These are phyloP conservation scores for Pseudozyma flocculosa DNA, from an alignment of 1,284 basidiomycete species.

Conservation along the genomic window DNA sequence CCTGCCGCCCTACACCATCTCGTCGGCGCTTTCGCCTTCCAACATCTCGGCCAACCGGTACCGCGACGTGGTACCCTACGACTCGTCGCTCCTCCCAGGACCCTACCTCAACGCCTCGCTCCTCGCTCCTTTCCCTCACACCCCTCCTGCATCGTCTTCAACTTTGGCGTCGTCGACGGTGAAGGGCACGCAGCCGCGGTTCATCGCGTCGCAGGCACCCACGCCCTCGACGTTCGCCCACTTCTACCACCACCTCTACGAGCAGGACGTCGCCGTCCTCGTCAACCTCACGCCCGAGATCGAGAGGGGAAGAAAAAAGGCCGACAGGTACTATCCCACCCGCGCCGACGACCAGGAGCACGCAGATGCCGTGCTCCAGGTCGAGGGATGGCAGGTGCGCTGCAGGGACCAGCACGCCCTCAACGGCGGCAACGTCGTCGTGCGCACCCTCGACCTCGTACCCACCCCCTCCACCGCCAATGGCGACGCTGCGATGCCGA, in stretches of 20 bases:
- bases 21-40: too few relatives aligned
- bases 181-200: too few relatives aligned
- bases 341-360: background rate
- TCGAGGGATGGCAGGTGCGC: conserved; percentile 13
- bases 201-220: conserved; percentile 94
- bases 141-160: conserved; percentile 2
- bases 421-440: conserved; percentile 13
- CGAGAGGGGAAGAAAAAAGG: conserved; percentile 42
- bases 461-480: conserved; percentile 7
- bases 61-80: conserved; percentile 31
- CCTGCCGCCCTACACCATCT: too few relatives aligned
- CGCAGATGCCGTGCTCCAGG: conserved; percentile 5
- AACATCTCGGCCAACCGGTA: conserved; percentile 20
- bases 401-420: background rate
- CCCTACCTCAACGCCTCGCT: conserved; percentile 46
- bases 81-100: conserved; percentile 38
- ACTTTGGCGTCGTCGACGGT: background rate
- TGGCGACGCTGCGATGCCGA: background rate
- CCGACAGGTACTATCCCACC: conserved; percentile 52
- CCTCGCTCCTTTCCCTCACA: conserved; percentile 32
- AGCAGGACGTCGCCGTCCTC: conserved; percentile 25
- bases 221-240: conserved; percentile 83
- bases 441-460: conserved; percentile 10
- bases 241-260: conserved; percentile 65
- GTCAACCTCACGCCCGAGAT: conserved; percentile 53